Conservation (phyloP, 1,284 basidiomycete genomes). For the Vanrija pseudolonga region DNA sequence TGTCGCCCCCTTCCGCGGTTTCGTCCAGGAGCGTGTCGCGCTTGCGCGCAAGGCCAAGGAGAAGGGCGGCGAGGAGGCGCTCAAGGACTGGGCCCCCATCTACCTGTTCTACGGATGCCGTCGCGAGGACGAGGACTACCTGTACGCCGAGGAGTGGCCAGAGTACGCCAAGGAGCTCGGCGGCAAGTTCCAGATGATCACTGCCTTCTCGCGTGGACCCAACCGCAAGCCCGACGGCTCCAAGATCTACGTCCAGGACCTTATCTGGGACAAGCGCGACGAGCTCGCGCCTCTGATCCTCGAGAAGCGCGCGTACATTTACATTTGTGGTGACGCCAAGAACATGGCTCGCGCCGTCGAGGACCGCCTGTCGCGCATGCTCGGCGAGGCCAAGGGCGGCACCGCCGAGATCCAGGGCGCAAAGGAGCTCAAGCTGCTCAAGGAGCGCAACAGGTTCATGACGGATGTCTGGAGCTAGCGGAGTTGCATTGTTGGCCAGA, state of each 20-base stretch:
- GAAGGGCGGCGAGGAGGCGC: slow-evolving; percentile 81
- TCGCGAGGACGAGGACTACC: slow-evolving; percentile 77
- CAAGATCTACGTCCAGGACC: slow-evolving; percentile 97
- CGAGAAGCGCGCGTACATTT: slow-evolving; percentile 89
- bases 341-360: slow-evolving; percentile 94
- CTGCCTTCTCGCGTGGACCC: slow-evolving; percentile 81
- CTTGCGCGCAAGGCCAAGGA: slow-evolving; percentile 88
- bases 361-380: slow-evolving; percentile 73
- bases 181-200: slow-evolving; percentile 84
- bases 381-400: slow-evolving; percentile 92
- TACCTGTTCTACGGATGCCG: slow-evolving; percentile 96
- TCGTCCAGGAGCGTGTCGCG: slow-evolving; percentile 94
- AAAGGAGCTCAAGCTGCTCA: slow-evolving; percentile 87
- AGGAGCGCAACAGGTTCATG: slow-evolving; percentile 63
- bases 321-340: slow-evolving; percentile 96
- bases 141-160: slow-evolving; percentile 95
- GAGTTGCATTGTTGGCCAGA: not conserved
- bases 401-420: slow-evolving; percentile 76
- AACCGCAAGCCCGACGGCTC: slow-evolving; percentile 72
- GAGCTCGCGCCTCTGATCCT: slow-evolving; percentile 82
- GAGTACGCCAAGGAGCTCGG: slow-evolving; percentile 78
- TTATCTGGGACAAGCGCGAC: slow-evolving; percentile 79
- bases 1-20: slow-evolving; percentile 97
- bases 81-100: slow-evolving; percentile 92
- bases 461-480: slow-evolving; percentile 42